phyloP scores from a whole-genome alignment of 805 yeast genomes.

The Dipodascopsis uninucleata region DNA sequence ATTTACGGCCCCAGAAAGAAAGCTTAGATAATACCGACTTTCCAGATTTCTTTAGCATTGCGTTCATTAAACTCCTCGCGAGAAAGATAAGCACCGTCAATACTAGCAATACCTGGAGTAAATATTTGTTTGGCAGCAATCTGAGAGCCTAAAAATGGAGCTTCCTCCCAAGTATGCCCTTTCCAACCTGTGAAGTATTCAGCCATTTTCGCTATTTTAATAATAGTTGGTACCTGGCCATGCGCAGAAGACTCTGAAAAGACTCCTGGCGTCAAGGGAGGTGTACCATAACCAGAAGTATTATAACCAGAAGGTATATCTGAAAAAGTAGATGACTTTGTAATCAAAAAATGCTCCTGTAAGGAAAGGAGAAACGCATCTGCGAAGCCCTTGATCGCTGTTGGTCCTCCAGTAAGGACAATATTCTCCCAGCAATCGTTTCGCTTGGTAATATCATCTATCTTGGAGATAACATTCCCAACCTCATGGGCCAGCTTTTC shows the following conservation, averaged over 20 bases:
- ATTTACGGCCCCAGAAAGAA: too few relatives aligned
- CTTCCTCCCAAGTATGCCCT: slow-evolving; percentile 68
- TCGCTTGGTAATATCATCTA: slow-evolving; percentile 66
- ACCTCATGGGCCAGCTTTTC: slow-evolving; percentile 52
- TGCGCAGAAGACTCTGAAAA: slow-evolving; percentile 32
- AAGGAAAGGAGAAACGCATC: slow-evolving; percentile 63
- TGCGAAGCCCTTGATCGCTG: slow-evolving; percentile 68
- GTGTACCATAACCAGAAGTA: slow-evolving; percentile 34
- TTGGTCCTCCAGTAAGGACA: slow-evolving; percentile 73
- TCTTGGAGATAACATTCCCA: slow-evolving; percentile 48
- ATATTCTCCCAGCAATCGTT: slow-evolving; percentile 84
- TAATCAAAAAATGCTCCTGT: slow-evolving; percentile 51
- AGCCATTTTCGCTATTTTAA: slow-evolving; percentile 67
- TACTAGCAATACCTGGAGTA: slow-evolving; percentile 50
- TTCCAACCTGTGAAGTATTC: slow-evolving; percentile 97
- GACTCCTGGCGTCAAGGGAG: slow-evolving; percentile 34
- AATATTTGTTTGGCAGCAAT: slow-evolving; percentile 83
- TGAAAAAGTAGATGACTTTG: slow-evolving; percentile 37
- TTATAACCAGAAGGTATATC: slow-evolving; percentile 39
- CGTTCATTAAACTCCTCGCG: slow-evolving; percentile 67
- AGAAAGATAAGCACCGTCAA: slow-evolving; percentile 61
- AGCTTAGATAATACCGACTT: slow-evolving; percentile 33
- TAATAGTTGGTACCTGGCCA: slow-evolving; percentile 75
- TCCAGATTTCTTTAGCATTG: slow-evolving; percentile 87
- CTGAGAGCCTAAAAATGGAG: slow-evolving; percentile 79